phyloP scores from a whole-genome alignment of 192 early-diverging fungal genomes.

The Podila epicladia region DNA sequence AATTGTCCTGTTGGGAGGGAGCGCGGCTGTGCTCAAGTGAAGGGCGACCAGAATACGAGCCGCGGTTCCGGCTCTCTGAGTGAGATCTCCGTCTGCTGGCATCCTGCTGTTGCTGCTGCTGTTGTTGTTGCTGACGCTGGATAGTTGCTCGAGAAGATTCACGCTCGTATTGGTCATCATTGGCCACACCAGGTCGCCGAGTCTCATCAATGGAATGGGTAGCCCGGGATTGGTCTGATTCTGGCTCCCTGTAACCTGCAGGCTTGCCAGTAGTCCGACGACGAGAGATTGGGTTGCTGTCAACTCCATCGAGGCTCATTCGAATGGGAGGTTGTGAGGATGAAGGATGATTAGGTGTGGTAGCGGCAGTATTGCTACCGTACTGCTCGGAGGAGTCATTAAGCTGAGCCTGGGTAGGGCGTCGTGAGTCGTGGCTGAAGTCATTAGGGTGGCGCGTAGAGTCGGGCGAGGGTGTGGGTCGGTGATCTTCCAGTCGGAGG shows the following conservation, averaged over 20 bases:
- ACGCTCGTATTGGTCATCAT: conserved; percentile 8
- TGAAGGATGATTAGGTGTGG: background rate
- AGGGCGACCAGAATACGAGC: conserved; percentile 3
- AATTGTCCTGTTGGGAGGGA: conserved; percentile 6
- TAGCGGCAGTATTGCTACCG: background rate
- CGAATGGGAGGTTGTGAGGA: conserved; percentile 13
- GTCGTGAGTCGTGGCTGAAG: conserved; percentile 8
- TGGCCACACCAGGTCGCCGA: conserved; percentile 7
- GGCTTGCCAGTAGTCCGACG: conserved; percentile 28
- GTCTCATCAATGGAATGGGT: conserved; percentile 43
- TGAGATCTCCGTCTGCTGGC: conserved; percentile 8
- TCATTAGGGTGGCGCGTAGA: conserved; percentile 30
- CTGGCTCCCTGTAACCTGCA: background rate
- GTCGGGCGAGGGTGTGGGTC: conserved; percentile 32
- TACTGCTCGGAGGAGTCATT: background rate
- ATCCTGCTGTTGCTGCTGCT: conserved; percentile 21
- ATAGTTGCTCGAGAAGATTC: background rate
- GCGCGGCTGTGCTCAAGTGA: conserved; percentile 4
- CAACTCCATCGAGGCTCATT: conserved; percentile 21
- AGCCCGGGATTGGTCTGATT: conserved; percentile 11
- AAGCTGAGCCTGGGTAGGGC: conserved; percentile 8
- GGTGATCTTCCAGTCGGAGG: conserved; percentile 17
- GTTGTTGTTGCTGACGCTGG: conserved; percentile 5
- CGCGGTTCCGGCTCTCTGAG: conserved; percentile 20
- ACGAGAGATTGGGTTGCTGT: conserved; percentile 8